Base-by-base conservation (phyloP, 345 rosid species). In the Acer campestre region DNA sequence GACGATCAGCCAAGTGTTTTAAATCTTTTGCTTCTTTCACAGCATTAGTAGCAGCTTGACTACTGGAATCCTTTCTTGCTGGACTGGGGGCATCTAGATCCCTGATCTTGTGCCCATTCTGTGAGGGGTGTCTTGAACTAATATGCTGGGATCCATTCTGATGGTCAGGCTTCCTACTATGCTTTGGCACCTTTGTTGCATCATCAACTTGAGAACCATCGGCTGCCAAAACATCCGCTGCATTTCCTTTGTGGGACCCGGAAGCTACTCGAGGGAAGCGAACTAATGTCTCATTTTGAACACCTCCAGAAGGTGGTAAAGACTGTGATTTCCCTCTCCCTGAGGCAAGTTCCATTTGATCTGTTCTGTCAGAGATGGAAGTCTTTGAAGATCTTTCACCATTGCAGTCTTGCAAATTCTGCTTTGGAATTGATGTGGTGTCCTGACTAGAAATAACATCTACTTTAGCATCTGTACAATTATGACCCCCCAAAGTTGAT, bases 1-100 rank as follows among this genome's bases (percentile, higher is more conserved):
- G 79, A 62, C 98, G 99, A 87, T 97, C 99, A 82, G 98, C 99
- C 78, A 84, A 49, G 83, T 97, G 99, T 86, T 97, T 97, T 61
- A 97, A 84, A 88, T 84, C 93, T 89, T 79, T 94, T 42, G 98
- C 99, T 84, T 97, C 99, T 91, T 90, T 94, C 81, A 97, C 35
- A 56, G 91, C 94, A 84, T 83, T 89, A 23, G 72, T 88, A 68
- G 96, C 98, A 67, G 87, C 84, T 76, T 88, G 98, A 77, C 81
- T 78, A 23, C 90, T 84, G 70, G 88, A 81, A 48, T 94, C 99
- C 86, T 85, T 94, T 86, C 85, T 89, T 74, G 82, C 84, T 76
- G 99, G 88, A 84, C 94, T 89, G 68, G 86, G 87, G 83, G 88
- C 91, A 77, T 86, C 86, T 55, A 71, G 75, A 77, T 83, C 93